Base-by-base conservation (phyloP, 176 grass and related monocot genomes). In the Chloris gayana region DNA sequence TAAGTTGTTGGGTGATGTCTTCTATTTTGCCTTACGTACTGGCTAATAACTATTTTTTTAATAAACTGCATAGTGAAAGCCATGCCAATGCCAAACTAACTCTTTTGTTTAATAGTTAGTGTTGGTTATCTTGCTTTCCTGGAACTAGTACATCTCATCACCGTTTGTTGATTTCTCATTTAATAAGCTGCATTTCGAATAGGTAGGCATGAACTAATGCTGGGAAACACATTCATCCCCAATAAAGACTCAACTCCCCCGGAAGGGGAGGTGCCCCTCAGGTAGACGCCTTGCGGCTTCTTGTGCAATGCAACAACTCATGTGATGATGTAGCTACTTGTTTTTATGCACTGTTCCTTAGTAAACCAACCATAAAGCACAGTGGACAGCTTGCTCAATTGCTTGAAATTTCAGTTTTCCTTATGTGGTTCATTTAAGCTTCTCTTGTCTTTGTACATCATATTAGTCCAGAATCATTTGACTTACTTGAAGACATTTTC, bases 161-260 rank as follows among this genome's bases (percentile, higher is more conserved):
- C 19, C 24, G 2, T 44, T 44, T 72, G 15, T 71, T 78, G 37
- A 35, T 78, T 82, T 81, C 42, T 41, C 59, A 54, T 76, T 82
- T 81, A 87, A 89, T 86, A 76, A 86, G 63, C 30, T 91, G 67
- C 39, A 38, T 62, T 90, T 89, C 19, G 22, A 84, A 84, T 93
- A 98, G 95, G 88, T 80, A 87, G 92, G 78, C 86, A 98, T 83
- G 95, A 98, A 76, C 88, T 98, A 77, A 91, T 85, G 78, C 80
- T 98, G 38, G 95, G 95, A 70, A 92, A 98, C 64, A 94, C 95
- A 78, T 98, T 98, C 62, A 18, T 85, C 76, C 35, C 80, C 69
- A 91, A 75, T 65, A 83, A 88, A 76, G 82, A 71, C 42, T 93
- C 90, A 42, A 78, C 83, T 87, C 86, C 91, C 24, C 92, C 86